Evolutionary conservation across 768 basidiomycete species (phyloP), one percentile per base, ranked within the genome.

Genomic region (Kwoniella dendrophila): DNA sequence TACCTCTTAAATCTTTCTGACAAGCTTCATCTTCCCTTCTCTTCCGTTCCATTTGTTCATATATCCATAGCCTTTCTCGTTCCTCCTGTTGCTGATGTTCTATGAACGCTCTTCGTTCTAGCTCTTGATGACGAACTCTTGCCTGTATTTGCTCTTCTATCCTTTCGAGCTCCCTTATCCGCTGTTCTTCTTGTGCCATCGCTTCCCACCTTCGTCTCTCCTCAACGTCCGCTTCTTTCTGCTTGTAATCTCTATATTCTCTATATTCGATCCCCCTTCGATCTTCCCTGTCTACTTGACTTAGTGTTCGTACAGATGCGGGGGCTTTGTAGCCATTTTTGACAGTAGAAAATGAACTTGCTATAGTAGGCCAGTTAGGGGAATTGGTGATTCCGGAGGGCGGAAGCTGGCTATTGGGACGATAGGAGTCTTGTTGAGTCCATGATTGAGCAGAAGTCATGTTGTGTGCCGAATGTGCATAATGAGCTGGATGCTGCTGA

Each of bases 311-410:
- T 22, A 51, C 20, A 7, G 49, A 51, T 20, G 49, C 14, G 14
- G 49, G 49, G 16, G 32, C 14, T 16, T 51, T 12, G 18, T 2
- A 12, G 2, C 3, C 11, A 2, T 11, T 51, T 14, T 34, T 51
- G 11, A 3, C 4, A 18, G 30, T 32, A 11, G 49, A 51, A 32
- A 51, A 33, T 18, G 55, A 22, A 45, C 60, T 62, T 14, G 53
- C 33, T 14, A 22, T n/a, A 27, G 60, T 63, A 14, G 54, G 55
- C 62, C 62, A 63, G 55, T 56, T 56, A 20, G 62, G 36, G 1
- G 62, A 57, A 29, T 57, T 51, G 16, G 48, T 63, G 6, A 20
- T 18, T 1, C 62, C 62, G 14, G 62, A 40, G 16, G 62, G 45
- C 4, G 55, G 62, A 12, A 63, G 55, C 20, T 38, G 36, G 24